Conservation (phyloP, 2,329 filamentous ascomycete genomes). For the Colletotrichum eleusines region DNA sequence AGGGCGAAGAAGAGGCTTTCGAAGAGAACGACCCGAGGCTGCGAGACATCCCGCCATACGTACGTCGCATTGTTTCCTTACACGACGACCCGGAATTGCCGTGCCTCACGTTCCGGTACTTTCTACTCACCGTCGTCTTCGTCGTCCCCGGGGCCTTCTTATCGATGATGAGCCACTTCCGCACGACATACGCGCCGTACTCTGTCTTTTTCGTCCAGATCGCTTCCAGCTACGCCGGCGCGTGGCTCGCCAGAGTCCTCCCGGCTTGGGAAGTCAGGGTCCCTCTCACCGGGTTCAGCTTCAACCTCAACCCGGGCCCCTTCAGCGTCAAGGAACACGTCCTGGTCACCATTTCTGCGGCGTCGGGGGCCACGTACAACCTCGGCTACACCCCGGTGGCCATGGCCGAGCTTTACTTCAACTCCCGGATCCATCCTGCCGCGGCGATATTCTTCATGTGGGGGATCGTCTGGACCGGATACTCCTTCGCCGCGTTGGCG, state of each 20-base stretch:
- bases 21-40: slow-evolving; percentile 63
- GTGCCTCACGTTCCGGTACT: slow-evolving; percentile 70
- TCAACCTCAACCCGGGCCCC: slow-evolving; percentile 61
- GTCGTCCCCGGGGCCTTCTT: slow-evolving; percentile 68
- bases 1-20: slow-evolving; percentile 47
- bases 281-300: slow-evolving; percentile 61
- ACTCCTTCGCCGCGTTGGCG: slow-evolving; percentile 69
- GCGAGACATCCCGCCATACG: slow-evolving; percentile 63
- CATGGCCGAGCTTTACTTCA: slow-evolving; percentile 69
- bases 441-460: slow-evolving; percentile 72
- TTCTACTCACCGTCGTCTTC: slow-evolving; percentile 65
- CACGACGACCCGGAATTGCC: slow-evolving; percentile 62
- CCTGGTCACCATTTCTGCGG: slow-evolving; percentile 62
- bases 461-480: slow-evolving; percentile 67
- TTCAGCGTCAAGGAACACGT: slow-evolving; percentile 63
- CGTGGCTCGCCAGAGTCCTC: slow-evolving; percentile 63
- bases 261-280: slow-evolving; percentile 61
- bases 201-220: slow-evolving; percentile 61
- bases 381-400: slow-evolving; percentile 38
- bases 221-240: slow-evolving; percentile 66
- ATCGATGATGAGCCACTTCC: slow-evolving; percentile 58
- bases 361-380: slow-evolving; percentile 65
- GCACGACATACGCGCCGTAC: slow-evolving; percentile 51
- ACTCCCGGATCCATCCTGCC: slow-evolving; percentile 62
- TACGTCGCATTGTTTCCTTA: slow-evolving; percentile 34